phyloP scores from a whole-genome alignment of 805 yeast species.

The Starmerella ratchasimensis region DNA sequence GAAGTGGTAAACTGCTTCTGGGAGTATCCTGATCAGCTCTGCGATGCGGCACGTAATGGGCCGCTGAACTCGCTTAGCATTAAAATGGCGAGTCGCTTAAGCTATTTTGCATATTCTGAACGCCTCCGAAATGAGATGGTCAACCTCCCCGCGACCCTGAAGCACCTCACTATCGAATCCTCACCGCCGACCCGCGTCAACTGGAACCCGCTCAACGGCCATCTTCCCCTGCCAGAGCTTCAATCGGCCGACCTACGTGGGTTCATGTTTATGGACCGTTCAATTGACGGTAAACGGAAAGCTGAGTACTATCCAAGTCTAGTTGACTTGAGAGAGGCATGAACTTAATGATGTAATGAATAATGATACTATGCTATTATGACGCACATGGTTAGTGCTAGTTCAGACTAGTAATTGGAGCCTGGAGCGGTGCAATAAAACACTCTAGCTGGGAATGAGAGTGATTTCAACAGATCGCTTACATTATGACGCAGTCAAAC shows the following conservation, averaged over 20 bases:
- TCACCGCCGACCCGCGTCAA: too few relatives aligned
- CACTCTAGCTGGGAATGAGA: background rate
- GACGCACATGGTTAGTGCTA: background rate
- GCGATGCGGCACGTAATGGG: constrained; percentile 6
- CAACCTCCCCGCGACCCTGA: constrained; percentile 5
- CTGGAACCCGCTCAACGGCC: constrained; percentile 13
- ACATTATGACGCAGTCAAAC: constrained; percentile 31
- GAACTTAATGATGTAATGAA: too few relatives aligned
- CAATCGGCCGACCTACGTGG: constrained; percentile 8
- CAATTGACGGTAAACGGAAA: too few relatives aligned
- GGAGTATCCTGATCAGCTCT: constrained; percentile 9
- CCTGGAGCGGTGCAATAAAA: too few relatives aligned
- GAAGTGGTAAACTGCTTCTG: constrained; percentile 11
- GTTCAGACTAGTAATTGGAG: background rate
- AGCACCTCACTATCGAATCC: too few relatives aligned
- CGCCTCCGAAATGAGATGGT: constrained; percentile 8
- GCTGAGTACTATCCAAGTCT: too few relatives aligned
- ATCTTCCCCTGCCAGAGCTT: constrained; percentile 6
- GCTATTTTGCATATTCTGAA: constrained; percentile 14
- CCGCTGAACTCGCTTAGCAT: constrained; percentile 5
- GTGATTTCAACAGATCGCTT: background rate
- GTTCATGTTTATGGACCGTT: too few relatives aligned
- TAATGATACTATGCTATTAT: too few relatives aligned
- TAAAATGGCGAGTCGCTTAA: constrained; percentile 1
- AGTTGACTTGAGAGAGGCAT: too few relatives aligned